Evolutionary conservation across 108 stramenopile genomes (phyloP), one percentile per base, ranked within the genome.

Genomic region (Pseudonitzschia delicatissima): DNA sequence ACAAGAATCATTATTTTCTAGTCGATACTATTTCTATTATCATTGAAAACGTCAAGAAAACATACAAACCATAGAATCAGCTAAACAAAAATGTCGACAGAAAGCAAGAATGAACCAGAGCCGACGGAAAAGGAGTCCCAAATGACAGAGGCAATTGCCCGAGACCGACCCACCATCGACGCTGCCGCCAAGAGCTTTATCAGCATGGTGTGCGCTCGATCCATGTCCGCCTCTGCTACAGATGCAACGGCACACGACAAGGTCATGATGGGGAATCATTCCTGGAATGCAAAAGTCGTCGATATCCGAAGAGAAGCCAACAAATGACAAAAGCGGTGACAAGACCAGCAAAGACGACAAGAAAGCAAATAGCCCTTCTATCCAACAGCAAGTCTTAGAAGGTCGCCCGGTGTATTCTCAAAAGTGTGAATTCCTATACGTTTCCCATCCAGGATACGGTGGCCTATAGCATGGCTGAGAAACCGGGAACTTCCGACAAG

Each of bases 111-210:
- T 27, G 33, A 47, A n/a, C 64, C 44, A 29, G 33, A 69, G 28
- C 60, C 69, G 20, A 51, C 69, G 5, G 23, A 18, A 13, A 66
- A 67, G 21, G 66, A 74, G 48, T 59, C 60, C 31, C n/a, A 67
- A 6, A 60, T 69, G 32, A 57, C 68, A 5, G 21, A 64, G 18
- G 37, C 21, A n/a, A 51, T 76, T 12, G 75, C 75, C 4, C 59
- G 68, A 58, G 75, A 76, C 61, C 75, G 75, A 49, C 75, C 75
- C 7, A 76, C 75, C 47, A 76, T 76, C 53, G 68, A 76, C 40
- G 55, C 75, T 18, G 75, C 75, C 11, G 62, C 65, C 23, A 76
- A 69, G 53, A 68, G 67, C 57, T 76, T 59, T 39, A 37, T 76
- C 40, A 65, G 64, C 48, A 45, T 76, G 45, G 35, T 69, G 29